These are phyloP conservation scores for Coprinopsis cinerea DNA, from an alignment of 768 basidiomycete genomes.

Conservation along the genomic window DNA sequence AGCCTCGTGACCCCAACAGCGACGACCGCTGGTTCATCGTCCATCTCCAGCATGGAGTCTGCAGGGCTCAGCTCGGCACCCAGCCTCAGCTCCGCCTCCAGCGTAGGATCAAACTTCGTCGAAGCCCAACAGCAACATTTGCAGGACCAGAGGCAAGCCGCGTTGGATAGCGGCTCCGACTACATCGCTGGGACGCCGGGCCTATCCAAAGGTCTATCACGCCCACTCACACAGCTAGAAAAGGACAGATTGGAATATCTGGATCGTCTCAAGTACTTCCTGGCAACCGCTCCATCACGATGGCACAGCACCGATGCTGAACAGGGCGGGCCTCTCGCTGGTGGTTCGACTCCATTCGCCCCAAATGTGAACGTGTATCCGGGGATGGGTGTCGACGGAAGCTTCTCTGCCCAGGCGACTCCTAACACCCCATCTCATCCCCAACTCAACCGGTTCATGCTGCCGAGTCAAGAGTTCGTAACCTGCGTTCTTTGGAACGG, in stretches of 20 bases:
- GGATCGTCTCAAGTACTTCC: constrained; percentile 83
- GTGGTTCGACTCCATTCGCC: constrained; percentile 18
- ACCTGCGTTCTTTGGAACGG: constrained; percentile 91
- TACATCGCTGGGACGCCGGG: constrained; percentile 20
- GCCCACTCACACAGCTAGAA: constrained; percentile 59
- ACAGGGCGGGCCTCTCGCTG: constrained; percentile 20
- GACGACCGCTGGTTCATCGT: constrained; percentile 11
- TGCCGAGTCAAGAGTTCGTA: constrained; percentile 85
- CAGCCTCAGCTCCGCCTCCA: constrained; percentile 11
- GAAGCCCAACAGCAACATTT: constrained; percentile 8
- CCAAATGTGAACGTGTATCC: constrained; percentile 14
- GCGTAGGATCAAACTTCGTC: constrained; percentile 7
- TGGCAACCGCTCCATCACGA: constrained; percentile 75
- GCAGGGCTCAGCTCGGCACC: constrained; percentile 13
- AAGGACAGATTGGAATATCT: constrained; percentile 69
- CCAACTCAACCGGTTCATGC: constrained; percentile 77
- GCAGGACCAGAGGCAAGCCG: constrained; percentile 1
- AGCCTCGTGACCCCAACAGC: constrained; percentile 8
- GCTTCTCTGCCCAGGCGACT: constrained; percentile 22
- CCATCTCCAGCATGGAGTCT: constrained; percentile 7
- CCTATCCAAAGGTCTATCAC: constrained; percentile 38
- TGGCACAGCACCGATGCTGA: constrained; percentile 46
- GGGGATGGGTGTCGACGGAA: constrained; percentile 13
- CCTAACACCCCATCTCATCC: constrained; percentile 60
- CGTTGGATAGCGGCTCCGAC: constrained; percentile 6